Evolutionary conservation across 2,329 filamentous ascomycete species (phyloP), one percentile per base, ranked within the genome.

Genomic region (Didymosphaeria variabile): DNA sequence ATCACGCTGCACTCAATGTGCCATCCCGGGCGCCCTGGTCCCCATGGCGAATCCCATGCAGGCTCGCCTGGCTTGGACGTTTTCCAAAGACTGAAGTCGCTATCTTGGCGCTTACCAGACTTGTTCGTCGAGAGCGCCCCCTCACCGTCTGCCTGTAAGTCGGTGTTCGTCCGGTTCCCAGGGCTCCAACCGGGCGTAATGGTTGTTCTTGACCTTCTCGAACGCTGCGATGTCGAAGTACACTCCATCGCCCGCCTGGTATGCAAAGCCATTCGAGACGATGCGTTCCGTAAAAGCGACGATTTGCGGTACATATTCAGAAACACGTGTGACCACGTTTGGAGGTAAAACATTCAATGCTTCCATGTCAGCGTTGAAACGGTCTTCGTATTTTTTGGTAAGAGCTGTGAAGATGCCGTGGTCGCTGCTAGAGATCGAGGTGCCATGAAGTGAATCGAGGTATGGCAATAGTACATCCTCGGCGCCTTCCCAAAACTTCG

Each of bases 1-100:
- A 98, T 97, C 17, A 93, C 93, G 1, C 91, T 94, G 87, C 94
- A 97, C 81, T 97, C 94, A 72, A 97, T 97, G 74, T 97, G 94
- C 94, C 94, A 98, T 19, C 94, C 94, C 0, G 94, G 94, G 47
- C 94, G 85, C 5, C 94, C 94, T 58, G 89, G 85, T 5, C 94
- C 93, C 94, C 94, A 98, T 3, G 89, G 88, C 69, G 91, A 95
- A 5, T 88, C 84, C 94, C 94, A 98, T 67, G 88, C 91, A 0
- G 94, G 94, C 83, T 98, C 94, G 46, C 94, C 94, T 15, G 92
- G 88, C 80, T 97, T 97, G 1, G 91, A 94, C 57, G 90, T 89
- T 78, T 98, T 98, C 94, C 93, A 97, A 1, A 98, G 82, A 0
- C 93, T 94, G 79, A 98, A 98, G 72, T 98, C 94, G 7, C 91